Conservation (phyloP, 2,329 filamentous ascomycete species). For the Ploettnerulaceae sp. region DNA sequence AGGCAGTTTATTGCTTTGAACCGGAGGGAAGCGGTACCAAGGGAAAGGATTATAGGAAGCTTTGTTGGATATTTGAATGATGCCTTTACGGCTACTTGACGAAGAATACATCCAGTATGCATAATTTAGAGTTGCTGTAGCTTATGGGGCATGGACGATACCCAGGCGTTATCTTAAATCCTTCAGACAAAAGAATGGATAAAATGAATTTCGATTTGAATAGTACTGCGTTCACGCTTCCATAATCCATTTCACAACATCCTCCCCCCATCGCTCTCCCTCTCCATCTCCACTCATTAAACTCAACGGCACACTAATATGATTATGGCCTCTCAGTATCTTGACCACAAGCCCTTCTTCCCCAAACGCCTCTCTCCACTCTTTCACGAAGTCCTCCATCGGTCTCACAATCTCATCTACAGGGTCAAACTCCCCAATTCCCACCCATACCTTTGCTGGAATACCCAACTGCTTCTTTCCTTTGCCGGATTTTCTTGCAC, state of each 20-base stretch:
- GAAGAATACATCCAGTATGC: conserved; percentile 8
- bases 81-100: conserved; percentile 44
- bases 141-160: conserved; percentile 18
- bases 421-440: conserved; percentile 29
- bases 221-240: neutral
- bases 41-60: conserved; percentile 52
- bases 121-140: conserved; percentile 12
- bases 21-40: conserved; percentile 57
- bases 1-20: conserved; percentile 75
- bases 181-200: neutral
- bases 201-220: neutral
- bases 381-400: conserved; percentile 26
- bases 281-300: conserved; percentile 27
- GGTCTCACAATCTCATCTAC: conserved; percentile 29
- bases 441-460: conserved; percentile 18
- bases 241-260: conserved; percentile 29
- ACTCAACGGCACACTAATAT: conserved; percentile 29
- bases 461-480: conserved; percentile 21
- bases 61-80: conserved; percentile 66
- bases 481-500: conserved; percentile 18
- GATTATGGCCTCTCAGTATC: conserved; percentile 30
- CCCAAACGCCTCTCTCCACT: conserved; percentile 26
- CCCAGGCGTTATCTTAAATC: conserved; percentile 10
- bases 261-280: conserved; percentile 31
- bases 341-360: conserved; percentile 21